Evolutionary conservation across 768 basidiomycete species (phyloP).

Genomic region (Clitopilus passeckerianus): DNA sequence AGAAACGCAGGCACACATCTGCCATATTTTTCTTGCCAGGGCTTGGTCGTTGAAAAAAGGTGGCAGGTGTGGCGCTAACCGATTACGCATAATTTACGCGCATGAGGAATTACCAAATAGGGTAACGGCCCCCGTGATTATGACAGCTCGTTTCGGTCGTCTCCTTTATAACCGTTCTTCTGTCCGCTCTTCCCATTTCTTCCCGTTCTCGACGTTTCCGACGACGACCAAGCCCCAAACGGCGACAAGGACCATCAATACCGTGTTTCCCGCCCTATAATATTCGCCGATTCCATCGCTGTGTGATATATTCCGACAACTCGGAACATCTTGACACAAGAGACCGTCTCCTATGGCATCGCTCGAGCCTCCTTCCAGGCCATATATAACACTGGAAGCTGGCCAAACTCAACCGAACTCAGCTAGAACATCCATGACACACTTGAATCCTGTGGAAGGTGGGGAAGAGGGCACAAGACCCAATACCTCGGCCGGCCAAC

Average conservation of each 20-base stretch:
- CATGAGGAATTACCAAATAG: neutral
- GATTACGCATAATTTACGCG: neutral
- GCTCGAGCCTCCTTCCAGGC: slow-evolving; percentile 11
- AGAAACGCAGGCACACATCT: neutral
- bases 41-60: neutral
- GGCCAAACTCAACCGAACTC: slow-evolving; percentile 5
- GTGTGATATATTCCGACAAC: neutral
- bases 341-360: slow-evolving; percentile 8
- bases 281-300: neutral
- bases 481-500: neutral
- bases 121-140: neutral
- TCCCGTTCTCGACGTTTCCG: neutral
- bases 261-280: neutral
- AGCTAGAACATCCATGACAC: slow-evolving; percentile 12
- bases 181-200: neutral
- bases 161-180: neutral
- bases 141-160: neutral
- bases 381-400: slow-evolving; percentile 5
- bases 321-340: neutral
- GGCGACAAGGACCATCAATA: neutral
- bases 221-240: neutral
- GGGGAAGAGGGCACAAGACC: neutral
- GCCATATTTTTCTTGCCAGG: neutral
- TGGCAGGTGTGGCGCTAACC: neutral
- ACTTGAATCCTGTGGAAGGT: neutral